Evolutionary conservation across 371 early-diverging fungal genomes (phyloP), one percentile per base, ranked within the genome.

Genomic region (Choanephora cucurbitarum): DNA sequence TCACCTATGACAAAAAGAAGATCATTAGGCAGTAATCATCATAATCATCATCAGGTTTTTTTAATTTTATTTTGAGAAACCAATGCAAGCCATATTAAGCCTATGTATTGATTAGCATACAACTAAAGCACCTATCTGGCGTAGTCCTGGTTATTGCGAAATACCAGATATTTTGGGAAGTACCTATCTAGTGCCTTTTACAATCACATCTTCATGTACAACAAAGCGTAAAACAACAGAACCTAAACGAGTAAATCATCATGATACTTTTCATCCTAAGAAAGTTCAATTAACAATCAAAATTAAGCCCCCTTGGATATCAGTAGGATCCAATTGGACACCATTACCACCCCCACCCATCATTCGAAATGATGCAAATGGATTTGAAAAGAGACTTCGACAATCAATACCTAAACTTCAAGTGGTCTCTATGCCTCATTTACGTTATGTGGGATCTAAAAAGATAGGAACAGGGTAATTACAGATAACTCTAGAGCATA

Each of bases 261-360:
- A 37, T 22, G 14, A 18, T 24, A 32, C n/a, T n/a, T n/a, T n/a
- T n/a, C n/a, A n/a, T n/a, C n/a, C n/a, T n/a, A n/a, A n/a, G n/a
- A n/a, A n/a, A n/a, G n/a, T n/a, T n/a, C n/a, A n/a, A n/a, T n/a
- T n/a, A n/a, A n/a, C n/a, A n/a, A n/a, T n/a, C n/a, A n/a, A n/a
- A n/a, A n/a, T n/a, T n/a, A 50, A 67, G 67, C 68, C 64, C 41
- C 68, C 68, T 53, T 68, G 68, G 68, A 42, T 59, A 31, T 64
- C 60, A 44, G 60, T 40, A 24, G 58, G 62, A 9, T 44, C 45
- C 19, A 51, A 60, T 39, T 60, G 60, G 52, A 58, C 55, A 33
- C 57, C 61, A 41, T 50, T 43, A 13, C 64, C 59, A 31, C 51
- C 60, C 49, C 60, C 64, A 48, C 57, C 60, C 33, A 40, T 60